These are phyloP conservation scores for Aspergillus ellipticus DNA, from an alignment of 495 filamentous ascomycete species.

Conservation along the genomic window DNA sequence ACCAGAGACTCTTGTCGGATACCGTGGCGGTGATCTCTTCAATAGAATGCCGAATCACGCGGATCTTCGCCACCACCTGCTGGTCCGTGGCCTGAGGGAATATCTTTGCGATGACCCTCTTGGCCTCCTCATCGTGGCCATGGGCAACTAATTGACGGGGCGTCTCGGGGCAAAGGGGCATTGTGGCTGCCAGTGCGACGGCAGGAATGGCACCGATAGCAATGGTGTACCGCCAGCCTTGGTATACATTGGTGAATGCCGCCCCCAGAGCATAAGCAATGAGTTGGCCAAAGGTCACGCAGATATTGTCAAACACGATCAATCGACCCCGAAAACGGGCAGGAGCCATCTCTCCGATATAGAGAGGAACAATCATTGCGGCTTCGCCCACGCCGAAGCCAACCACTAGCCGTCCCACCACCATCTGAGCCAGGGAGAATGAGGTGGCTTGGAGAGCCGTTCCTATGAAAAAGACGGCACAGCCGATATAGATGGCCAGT, in stretches of 20 bases:
- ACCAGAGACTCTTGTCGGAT: slow-evolving; percentile 24
- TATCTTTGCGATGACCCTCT: slow-evolving; percentile 30
- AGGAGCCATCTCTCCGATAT: slow-evolving; percentile 46
- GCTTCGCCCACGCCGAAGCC: slow-evolving; percentile 51
- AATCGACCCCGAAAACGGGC: slow-evolving; percentile 49
- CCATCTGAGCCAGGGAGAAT: slow-evolving; percentile 45
- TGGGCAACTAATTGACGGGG: slow-evolving; percentile 48
- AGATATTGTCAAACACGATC: slow-evolving; percentile 53
- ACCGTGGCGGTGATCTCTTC: slow-evolving; percentile 22
- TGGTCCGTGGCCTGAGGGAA: slow-evolving; percentile 31
- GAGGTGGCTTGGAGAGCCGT: slow-evolving; percentile 41
- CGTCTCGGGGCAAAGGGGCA: slow-evolving; percentile 48
- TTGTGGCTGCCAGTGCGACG: slow-evolving; percentile 34
- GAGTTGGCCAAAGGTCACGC: slow-evolving; percentile 50
- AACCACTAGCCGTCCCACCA: slow-evolving; percentile 46
- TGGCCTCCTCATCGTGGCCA: slow-evolving; percentile 33
- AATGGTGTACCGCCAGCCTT: slow-evolving; percentile 51
- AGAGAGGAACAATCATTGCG: slow-evolving; percentile 43
- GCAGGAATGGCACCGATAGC: slow-evolving; percentile 45
- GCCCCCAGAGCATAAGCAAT: slow-evolving; percentile 50
- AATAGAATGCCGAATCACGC: slow-evolving; percentile 32
- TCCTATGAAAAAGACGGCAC: slow-evolving; percentile 45
- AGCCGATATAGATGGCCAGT: slow-evolving; percentile 44
- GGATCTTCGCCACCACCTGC: slow-evolving; percentile 38
- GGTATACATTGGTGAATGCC: slow-evolving; percentile 38